Evolutionary conservation across 129 eudicot species (phyloP).

Genomic region (Flaveria bidentis): DNA sequence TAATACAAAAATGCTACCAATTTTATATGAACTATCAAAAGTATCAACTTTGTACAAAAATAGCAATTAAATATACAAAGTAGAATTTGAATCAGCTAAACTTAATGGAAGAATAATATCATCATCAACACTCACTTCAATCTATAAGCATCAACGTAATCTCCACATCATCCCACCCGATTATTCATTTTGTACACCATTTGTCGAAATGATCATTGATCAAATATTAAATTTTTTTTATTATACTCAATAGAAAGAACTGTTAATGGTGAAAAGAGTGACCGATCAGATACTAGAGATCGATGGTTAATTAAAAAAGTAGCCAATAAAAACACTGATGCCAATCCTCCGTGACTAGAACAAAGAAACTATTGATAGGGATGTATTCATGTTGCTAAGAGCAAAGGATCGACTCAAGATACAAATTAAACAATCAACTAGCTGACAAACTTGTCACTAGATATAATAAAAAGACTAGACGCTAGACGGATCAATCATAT

Average conservation of each 20-base stretch:
- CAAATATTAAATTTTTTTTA: not conserved
- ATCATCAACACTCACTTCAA: conserved; percentile 24
- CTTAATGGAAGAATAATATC: not conserved
- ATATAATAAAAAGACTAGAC: not conserved
- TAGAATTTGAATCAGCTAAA: not conserved
- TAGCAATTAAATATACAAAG: not conserved
- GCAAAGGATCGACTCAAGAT: not conserved
- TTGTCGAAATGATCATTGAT: not conserved
- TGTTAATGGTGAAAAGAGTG: not conserved
- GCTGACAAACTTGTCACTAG: not conserved
- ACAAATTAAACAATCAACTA: not conserved
- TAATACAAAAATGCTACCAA: not conserved
- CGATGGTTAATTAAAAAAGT: no score
- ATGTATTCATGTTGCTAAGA: not conserved
- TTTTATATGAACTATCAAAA: no score
- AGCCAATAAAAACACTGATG: not conserved
- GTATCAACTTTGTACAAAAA: not conserved
- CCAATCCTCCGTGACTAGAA: not conserved
- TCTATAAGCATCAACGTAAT: conserved; percentile 25
- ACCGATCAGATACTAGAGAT: not conserved
- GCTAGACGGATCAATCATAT: not conserved
- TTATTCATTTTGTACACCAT: conserved; percentile 4
- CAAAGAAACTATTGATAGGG: not conserved
- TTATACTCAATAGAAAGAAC: not conserved
- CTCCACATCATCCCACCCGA: conserved; percentile 28